Percentiles rank a stretch among this genome's conserved stretches.
Evolutionary conservation across 306 rosid species (phyloP).

Genomic region (Rosa lucieae): DNA sequence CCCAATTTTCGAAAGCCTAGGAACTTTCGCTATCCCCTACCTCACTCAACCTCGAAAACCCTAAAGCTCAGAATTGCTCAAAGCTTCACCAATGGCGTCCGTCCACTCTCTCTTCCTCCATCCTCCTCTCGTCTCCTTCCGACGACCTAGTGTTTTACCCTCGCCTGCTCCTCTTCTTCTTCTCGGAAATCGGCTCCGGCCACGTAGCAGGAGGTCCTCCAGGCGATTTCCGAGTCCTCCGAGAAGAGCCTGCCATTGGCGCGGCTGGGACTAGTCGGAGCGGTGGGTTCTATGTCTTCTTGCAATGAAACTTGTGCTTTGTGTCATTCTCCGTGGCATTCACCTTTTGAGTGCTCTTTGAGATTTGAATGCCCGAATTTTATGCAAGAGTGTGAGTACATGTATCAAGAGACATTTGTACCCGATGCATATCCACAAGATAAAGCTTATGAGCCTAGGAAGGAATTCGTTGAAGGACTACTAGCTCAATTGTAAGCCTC

Average conservation of each 20-base stretch:
- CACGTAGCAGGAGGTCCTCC: slow-evolving; percentile 70
- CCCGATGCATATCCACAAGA: no score
- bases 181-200: slow-evolving; percentile 43
- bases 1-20: slow-evolving; percentile 5
- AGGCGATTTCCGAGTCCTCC: slow-evolving; percentile 60
- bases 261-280: slow-evolving; percentile 67
- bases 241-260: slow-evolving; percentile 64
- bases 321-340: no score
- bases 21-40: background rate
- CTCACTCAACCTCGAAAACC: background rate
- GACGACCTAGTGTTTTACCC: slow-evolving; percentile 22
- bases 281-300: slow-evolving; percentile 33
- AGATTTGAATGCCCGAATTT: no score
- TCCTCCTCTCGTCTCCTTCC: slow-evolving; percentile 30
- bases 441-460: no score
- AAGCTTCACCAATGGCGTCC: slow-evolving; percentile 41
- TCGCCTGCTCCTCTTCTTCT: slow-evolving; percentile 37
- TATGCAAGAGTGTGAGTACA: no score
- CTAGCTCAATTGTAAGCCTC: no score
- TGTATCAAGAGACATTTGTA: no score
- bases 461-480: no score
- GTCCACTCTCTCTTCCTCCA: slow-evolving; percentile 30
- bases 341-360: no score
- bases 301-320: no score
- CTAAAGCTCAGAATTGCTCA: background rate